These are phyloP conservation scores for Trichoderma polysporum DNA, from an alignment of 2,329 filamentous ascomycete genomes.

Conservation along the genomic window DNA sequence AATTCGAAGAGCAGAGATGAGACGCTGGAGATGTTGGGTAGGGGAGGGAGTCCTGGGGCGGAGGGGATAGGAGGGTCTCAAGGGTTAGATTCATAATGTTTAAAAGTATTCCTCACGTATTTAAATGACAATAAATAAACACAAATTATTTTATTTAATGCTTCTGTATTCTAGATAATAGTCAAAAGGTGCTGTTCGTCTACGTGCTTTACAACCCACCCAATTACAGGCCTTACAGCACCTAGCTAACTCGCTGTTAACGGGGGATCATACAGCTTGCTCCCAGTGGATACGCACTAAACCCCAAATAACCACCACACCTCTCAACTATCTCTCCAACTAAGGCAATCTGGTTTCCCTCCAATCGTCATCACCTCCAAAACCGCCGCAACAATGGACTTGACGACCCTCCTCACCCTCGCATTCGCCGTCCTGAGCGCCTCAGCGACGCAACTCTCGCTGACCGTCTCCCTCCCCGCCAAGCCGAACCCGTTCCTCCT, in stretches of 20 bases:
- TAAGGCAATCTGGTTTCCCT: neutral
- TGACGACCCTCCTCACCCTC: slow-evolving; percentile 23
- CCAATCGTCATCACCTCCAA: neutral
- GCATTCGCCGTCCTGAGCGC: slow-evolving; percentile 36
- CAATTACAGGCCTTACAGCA: neutral
- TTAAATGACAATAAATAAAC: neutral
- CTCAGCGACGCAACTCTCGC: slow-evolving; percentile 29
- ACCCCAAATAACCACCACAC: neutral
- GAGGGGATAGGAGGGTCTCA: neutral
- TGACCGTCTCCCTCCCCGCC: slow-evolving; percentile 49
- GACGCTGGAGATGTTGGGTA: slow-evolving; percentile 7
- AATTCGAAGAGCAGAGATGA: slow-evolving; percentile 16
- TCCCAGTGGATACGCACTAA: neutral
- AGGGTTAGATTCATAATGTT: neutral
- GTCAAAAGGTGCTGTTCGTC: too few relatives aligned
- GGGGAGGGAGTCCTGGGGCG: neutral
- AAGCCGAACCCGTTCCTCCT: slow-evolving; percentile 54
- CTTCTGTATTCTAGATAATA: too few relatives aligned
- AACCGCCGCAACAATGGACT: slow-evolving; percentile 3
- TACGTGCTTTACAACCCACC: neutral
- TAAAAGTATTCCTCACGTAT: too few relatives aligned
- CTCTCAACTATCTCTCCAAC: neutral
- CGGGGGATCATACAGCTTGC: neutral
- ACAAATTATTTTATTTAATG: too few relatives aligned
- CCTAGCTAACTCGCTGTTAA: neutral